phyloP scores from a whole-genome alignment of 208 protist genomes.

The Trichomonas vaginalis region DNA sequence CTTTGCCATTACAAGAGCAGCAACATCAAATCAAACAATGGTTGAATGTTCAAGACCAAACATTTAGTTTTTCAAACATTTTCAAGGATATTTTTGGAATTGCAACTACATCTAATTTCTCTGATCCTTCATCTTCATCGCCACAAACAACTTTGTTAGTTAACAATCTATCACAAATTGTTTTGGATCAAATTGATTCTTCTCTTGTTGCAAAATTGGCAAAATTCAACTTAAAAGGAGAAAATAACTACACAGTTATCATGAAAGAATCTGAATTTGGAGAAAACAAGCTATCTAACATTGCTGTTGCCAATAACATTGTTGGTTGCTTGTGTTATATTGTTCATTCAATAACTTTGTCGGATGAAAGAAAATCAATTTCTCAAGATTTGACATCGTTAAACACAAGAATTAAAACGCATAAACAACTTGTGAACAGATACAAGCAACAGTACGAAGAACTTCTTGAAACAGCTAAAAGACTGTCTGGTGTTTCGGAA shows the following conservation, averaged over 20 bases:
- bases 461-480: background rate
- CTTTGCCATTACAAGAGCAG: background rate
- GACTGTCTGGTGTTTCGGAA: background rate
- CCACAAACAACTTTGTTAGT: background rate
- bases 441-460: background rate
- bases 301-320: background rate
- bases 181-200: background rate
- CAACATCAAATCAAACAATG: background rate
- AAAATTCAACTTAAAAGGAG: background rate
- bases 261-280: background rate
- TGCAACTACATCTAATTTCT: background rate
- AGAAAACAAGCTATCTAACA: background rate
- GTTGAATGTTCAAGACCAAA: background rate
- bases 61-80: background rate
- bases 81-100: background rate
- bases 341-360: background rate
- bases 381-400: background rate
- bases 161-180: background rate
- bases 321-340: background rate
- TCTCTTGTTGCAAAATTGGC: background rate
- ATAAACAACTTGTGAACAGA: background rate
- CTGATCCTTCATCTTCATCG: background rate
- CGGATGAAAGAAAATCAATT: background rate
- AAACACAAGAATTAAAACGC: background rate
- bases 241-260: background rate